Evolutionary conservation across 768 basidiomycete species (phyloP), one percentile per base, ranked within the genome.

Genomic region (Suillus spraguei): DNA sequence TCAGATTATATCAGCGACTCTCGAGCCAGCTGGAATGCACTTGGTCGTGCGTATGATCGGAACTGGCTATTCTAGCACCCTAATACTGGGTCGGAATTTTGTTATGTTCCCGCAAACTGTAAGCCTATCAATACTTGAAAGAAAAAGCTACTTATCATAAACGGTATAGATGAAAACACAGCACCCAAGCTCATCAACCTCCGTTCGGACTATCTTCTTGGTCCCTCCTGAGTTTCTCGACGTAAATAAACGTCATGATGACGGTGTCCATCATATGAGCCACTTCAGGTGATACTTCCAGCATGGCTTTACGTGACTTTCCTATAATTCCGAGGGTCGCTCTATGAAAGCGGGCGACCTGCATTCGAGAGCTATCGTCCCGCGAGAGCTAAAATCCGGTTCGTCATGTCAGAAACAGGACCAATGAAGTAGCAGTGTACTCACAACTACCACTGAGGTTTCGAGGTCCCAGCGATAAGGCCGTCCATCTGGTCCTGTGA

Each of bases 301-400:
- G 46, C 20, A 22, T 66, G 11, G 61, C 62, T n/a, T 60, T 47
- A 13, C 54, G 49, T 16, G 36, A 49, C 17, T 20, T 44, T 20
- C 65, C 65, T 38, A 67, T 58, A 17, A 67, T 59, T 28, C 61
- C 65, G 13, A 63, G 22, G 9, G 55, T 56, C 55, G 38, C 55
- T 16, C 62, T 64, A 54, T 67, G 62, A 41, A 67, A 72, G 42
- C 72, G 64, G n/a, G 68, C 71, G 8, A 77, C 59, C 54, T 69
- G 66, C 20, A 62, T 60, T 10, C 56, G 61, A 22, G 64, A 35
- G 10, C 0, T 44, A 2, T 74, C 67, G 35, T 76, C 49, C 3
- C 55, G 66, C 1, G 68, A 75, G 38, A 39, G 55, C 54, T 58
- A 2, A 17, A 41, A 58, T 38, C 2, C 20, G 17, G 20, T 3